A percentile compares a stretch with the other conserved stretches of the same genome.
Conservation (phyloP, 352 stramenopile genomes). For the Thalassiosira sp. region DNA sequence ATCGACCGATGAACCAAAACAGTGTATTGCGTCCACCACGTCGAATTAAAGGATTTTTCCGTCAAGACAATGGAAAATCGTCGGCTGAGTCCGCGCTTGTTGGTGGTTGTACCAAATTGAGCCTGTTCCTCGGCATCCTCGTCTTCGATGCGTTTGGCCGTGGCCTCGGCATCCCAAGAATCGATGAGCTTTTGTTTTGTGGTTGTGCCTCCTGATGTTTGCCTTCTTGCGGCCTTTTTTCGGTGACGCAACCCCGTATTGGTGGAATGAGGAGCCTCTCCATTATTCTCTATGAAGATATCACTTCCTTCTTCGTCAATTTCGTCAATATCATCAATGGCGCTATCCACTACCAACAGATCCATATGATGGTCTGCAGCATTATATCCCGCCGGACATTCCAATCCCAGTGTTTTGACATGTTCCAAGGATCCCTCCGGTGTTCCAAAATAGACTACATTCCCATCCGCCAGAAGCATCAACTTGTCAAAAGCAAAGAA, state of each 20-base stretch:
- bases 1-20: constrained; percentile 63
- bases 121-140: constrained; percentile 16
- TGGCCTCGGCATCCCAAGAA: constrained; percentile 63
- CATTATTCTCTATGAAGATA: constrained; percentile 15
- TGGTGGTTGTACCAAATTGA: background rate
- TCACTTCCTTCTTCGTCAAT: constrained; percentile 29
- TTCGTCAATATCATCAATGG: constrained; percentile 53
- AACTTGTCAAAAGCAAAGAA: constrained; percentile 79
- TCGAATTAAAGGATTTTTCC: constrained; percentile 59
- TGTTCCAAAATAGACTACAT: constrained; percentile 77
- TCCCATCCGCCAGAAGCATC: constrained; percentile 70
- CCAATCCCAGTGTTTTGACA: constrained; percentile 44
- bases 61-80: constrained; percentile 19
- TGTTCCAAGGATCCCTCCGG: constrained; percentile 59
- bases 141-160: constrained; percentile 52
- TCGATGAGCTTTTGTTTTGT: constrained; percentile 58
- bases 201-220: constrained; percentile 19
- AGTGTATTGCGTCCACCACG: constrained; percentile 64
- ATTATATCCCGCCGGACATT: constrained; percentile 75
- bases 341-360: constrained; percentile 66
- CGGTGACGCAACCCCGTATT: constrained; percentile 1
- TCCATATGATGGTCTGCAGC: constrained; percentile 82
- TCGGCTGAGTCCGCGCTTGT: constrained; percentile 2
- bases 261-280: no score
- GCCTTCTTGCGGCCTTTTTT: background rate